phyloP scores from a whole-genome alignment of 2,329 filamentous ascomycete genomes.

The Onygena corvina region DNA sequence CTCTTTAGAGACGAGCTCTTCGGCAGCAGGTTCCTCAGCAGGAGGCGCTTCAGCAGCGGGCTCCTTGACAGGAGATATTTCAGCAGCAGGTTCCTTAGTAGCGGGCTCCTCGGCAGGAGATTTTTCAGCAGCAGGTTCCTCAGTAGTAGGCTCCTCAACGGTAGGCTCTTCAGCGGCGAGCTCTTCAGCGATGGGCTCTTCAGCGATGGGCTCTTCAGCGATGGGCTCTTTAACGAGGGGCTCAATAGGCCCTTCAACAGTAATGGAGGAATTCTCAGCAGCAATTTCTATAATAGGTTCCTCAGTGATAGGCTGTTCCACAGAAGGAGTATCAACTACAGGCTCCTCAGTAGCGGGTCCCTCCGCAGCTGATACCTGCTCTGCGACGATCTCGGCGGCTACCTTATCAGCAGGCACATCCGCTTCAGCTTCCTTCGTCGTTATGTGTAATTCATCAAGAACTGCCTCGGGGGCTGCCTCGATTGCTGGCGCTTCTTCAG shows the following conservation, averaged over 20 bases:
- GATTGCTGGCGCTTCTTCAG: slow-evolving; percentile 8
- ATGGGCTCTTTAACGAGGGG: slow-evolving; percentile 11
- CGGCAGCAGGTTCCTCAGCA: slow-evolving; percentile 14
- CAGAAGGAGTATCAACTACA: not conserved
- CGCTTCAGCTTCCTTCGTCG: slow-evolving; percentile 6
- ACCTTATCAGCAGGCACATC: slow-evolving; percentile 5
- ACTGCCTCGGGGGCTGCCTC: slow-evolving; percentile 3
- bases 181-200: slow-evolving; percentile 9
- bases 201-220: slow-evolving; percentile 10
- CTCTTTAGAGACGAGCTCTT: slow-evolving; percentile 15
- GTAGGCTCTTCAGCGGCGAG: slow-evolving; percentile 3
- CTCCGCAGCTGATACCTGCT: not conserved
- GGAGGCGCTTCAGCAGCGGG: slow-evolving; percentile 14
- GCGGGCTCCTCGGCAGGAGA: slow-evolving; percentile 12
- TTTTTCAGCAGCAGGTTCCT: slow-evolving; percentile 10
- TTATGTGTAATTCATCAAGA: slow-evolving; percentile 7
- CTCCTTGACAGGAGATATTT: slow-evolving; percentile 17
- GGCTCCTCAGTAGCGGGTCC: not conserved
- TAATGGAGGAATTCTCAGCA: too few relatives aligned
- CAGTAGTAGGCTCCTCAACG: slow-evolving; percentile 5
- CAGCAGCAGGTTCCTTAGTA: slow-evolving; percentile 11
- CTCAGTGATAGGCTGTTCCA: not conserved
- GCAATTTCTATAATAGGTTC: too few relatives aligned
- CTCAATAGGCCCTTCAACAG: too few relatives aligned
- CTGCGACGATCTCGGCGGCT: not conserved